Base-by-base conservation (phyloP, 306 rosid genomes). In the Vigna angularis region DNA sequence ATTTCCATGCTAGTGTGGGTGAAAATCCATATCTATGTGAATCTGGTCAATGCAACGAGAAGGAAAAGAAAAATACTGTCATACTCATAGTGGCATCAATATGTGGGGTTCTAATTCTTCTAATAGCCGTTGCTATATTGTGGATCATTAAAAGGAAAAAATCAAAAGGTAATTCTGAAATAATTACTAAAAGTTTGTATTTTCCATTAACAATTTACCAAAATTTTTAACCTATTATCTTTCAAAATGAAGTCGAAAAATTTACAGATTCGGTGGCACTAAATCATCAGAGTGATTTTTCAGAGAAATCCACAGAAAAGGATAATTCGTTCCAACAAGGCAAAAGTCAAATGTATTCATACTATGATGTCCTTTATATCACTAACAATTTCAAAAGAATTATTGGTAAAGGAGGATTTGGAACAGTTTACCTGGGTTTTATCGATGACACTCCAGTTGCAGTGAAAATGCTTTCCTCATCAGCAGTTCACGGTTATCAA, bases 391-490 rank as follows among this genome's bases (percentile, higher is more conserved):
- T 86, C 45, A 66, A 59, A n/a, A 82, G 38, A 15, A 12, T 66
- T 42, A 42, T 42, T 42, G 47, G 47, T 42, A 42, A 42, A 9
- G 47, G 47, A 42, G 47, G 47, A 42, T 9, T 42, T 30, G 87
- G 91, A 66, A 42, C 47, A 42, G 47, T 42, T 42, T 42, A 42
- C 47, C 47, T 42, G 36, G 89, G 88, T 16, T 66, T 67, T 38
- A 12, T 83, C 7, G 83, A 82, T 57, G 78, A 71, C 15, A 65
- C 72, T 75, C 82, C 76, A 62, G 91, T 90, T 32, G 92, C 92
- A 11, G 80, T 86, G 15, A 90, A 90, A 79, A 75, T 86, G 83
- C 87, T 90, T 42, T 85, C 89, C 3, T 65, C 76, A 14, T 76
- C 90, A 0, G 80, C 90, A 12, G 57, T 66, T 30, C 88, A 77